Percentiles rank a stretch among this genome's conserved stretches.
Evolutionary conservation across 495 filamentous ascomycete genomes (phyloP).

Genomic region (Chaetomium fimeti): DNA sequence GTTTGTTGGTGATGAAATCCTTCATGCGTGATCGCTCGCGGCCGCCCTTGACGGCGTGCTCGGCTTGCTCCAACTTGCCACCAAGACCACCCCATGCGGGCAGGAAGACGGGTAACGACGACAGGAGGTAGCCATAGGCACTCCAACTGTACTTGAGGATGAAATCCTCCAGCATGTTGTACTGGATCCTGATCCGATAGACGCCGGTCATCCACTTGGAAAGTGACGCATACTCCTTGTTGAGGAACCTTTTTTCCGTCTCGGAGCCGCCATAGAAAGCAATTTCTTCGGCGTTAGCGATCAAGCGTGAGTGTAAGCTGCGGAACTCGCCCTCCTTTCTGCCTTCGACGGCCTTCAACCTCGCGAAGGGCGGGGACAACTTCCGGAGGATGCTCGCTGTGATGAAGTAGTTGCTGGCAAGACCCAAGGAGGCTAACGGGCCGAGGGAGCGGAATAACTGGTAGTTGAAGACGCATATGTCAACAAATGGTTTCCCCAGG

Average conservation of each 20-base stretch:
- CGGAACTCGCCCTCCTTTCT: conserved; percentile 92
- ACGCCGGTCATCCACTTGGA: conserved; percentile 95
- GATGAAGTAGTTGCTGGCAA: conserved; percentile 86
- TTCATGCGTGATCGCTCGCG: conserved; percentile 87
- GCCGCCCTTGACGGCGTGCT: conserved; percentile 45
- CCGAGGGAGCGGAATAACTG: conserved; percentile 91
- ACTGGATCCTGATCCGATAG: conserved; percentile 92
- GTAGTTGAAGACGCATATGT: conserved; percentile 95
- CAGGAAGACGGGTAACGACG: conserved; percentile 89
- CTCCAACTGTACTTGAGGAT: conserved; percentile 98
- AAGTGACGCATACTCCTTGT: conserved; percentile 84
- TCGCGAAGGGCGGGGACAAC: conserved; percentile 92
- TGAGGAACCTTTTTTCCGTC: conserved; percentile 86
- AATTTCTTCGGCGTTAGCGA: conserved; percentile 98
- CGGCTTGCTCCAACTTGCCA: conserved; percentile 61
- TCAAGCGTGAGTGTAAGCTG: conserved; percentile 80
- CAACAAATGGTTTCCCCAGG: conserved; percentile 91
- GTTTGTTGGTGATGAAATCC: conserved; percentile 99
- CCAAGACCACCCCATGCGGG: conserved; percentile 89
- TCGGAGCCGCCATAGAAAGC: conserved; percentile 96
- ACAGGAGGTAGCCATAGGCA: conserved; percentile 91
- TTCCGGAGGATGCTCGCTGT: conserved; percentile 84
- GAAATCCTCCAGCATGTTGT: conserved; percentile 98
- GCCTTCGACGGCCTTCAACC: conserved; percentile 91
- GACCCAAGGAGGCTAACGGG: conserved; percentile 79